phyloP scores from a whole-genome alignment of 768 basidiomycete genomes.

The Trichaptum fuscoviolaceum region DNA sequence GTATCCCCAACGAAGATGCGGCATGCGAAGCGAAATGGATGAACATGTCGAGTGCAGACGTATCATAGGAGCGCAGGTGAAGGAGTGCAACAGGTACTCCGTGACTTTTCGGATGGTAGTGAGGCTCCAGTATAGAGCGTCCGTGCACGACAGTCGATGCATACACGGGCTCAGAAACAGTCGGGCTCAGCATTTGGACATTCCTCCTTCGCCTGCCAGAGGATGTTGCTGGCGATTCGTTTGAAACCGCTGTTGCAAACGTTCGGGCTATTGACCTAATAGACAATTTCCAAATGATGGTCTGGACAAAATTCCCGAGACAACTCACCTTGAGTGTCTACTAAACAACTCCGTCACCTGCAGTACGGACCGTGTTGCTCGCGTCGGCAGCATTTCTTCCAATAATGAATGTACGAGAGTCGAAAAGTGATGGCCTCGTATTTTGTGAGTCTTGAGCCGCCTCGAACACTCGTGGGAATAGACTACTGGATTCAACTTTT shows the following conservation, averaged over 20 bases:
- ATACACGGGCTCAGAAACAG: slow-evolving; percentile 28
- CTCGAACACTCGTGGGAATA: no score
- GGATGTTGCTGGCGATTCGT: background rate
- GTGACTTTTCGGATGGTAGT: slow-evolving; percentile 56
- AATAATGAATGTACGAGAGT: background rate
- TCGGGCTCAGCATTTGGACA: background rate
- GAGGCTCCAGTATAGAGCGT: slow-evolving; percentile 49
- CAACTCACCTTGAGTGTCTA: background rate
- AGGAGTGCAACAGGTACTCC: slow-evolving; percentile 73
- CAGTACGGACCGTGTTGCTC: background rate
- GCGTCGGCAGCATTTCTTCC: background rate
- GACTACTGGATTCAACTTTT: no score
- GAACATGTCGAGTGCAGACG: slow-evolving; percentile 66
- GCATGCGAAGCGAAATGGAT: slow-evolving; percentile 81
- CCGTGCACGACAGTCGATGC: slow-evolving; percentile 60
- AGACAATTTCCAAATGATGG: background rate
- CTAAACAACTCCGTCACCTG: background rate
- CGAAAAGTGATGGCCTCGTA: no score
- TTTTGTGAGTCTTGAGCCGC: no score
- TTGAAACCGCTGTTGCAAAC: background rate
- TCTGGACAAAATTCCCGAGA: background rate
- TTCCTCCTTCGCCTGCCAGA: background rate
- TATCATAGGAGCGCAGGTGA: slow-evolving; percentile 77
- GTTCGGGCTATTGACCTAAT: background rate
- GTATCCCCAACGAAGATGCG: slow-evolving; percentile 80